These are phyloP conservation scores for Cladophialophora yegresii DNA, from an alignment of 2,329 filamentous ascomycete genomes.

Conservation along the genomic window DNA sequence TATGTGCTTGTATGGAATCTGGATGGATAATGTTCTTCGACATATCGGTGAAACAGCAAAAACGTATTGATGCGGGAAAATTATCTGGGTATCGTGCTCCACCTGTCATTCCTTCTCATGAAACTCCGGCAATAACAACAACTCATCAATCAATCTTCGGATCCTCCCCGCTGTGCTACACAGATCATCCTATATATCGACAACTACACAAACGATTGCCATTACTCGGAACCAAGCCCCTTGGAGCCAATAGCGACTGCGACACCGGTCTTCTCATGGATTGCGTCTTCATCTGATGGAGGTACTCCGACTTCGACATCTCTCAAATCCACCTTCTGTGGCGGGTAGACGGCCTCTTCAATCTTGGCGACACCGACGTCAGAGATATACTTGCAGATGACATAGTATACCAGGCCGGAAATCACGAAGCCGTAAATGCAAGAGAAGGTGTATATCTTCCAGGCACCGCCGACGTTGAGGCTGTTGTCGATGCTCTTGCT, in stretches of 20 bases:
- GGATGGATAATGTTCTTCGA: not conserved
- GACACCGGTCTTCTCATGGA: slow-evolving; percentile 24
- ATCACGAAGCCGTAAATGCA: slow-evolving; percentile 48
- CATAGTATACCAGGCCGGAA: slow-evolving; percentile 43
- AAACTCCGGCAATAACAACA: not conserved
- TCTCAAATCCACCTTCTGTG: slow-evolving; percentile 35
- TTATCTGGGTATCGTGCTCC: slow-evolving; percentile 13
- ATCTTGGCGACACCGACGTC: slow-evolving; percentile 41
- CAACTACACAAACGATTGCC: not conserved
- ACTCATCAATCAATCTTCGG: not conserved
- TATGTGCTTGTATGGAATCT: not conserved
- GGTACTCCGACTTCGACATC: slow-evolving; percentile 25
- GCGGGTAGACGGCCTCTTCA: slow-evolving; percentile 44
- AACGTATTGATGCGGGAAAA: not conserved
- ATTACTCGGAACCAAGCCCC: slow-evolving; percentile 12
- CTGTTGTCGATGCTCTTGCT: slow-evolving; percentile 44
- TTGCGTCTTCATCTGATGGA: slow-evolving; percentile 22
- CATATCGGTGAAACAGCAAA: not conserved
- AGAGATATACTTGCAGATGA: slow-evolving; percentile 47
- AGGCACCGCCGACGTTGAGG: slow-evolving; percentile 45
- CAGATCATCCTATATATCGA: not conserved
- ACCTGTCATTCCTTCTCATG: not conserved
- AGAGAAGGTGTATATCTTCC: slow-evolving; percentile 48
- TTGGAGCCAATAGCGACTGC: slow-evolving; percentile 24
- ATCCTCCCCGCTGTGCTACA: not conserved